phyloP scores from a whole-genome alignment of 2,329 filamentous ascomycete genomes.

The Colletotrichum somersetense region DNA sequence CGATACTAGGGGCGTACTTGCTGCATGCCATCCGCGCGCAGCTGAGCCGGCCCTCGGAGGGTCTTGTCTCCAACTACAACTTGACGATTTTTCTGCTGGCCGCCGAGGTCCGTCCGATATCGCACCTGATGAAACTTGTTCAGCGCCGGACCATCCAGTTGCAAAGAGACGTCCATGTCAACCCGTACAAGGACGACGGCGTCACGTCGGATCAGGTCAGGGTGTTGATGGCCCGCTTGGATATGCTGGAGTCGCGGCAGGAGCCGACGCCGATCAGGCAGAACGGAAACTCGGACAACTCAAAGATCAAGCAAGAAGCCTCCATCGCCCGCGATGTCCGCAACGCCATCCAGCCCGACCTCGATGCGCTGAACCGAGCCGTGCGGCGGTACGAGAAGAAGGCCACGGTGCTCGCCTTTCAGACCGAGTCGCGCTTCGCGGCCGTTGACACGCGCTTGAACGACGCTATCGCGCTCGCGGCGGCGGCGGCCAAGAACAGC shows the following conservation, averaged over 20 bases:
- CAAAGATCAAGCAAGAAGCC: slow-evolving; percentile 56
- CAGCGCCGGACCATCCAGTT: slow-evolving; percentile 84
- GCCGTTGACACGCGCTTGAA: slow-evolving; percentile 78
- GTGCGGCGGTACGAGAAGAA: slow-evolving; percentile 94
- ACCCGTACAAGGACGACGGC: slow-evolving; percentile 57
- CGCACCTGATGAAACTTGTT: slow-evolving; percentile 85
- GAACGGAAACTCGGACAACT: slow-evolving; percentile 50
- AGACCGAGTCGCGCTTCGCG: slow-evolving; percentile 81
- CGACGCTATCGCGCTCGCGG: slow-evolving; percentile 85
- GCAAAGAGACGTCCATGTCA: slow-evolving; percentile 76
- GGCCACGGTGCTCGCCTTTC: slow-evolving; percentile 78
- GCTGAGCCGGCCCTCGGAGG: slow-evolving; percentile 85
- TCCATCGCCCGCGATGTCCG: slow-evolving; percentile 69
- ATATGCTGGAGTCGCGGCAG: slow-evolving; percentile 74
- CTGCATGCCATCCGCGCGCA: slow-evolving; percentile 85
- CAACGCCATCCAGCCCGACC: slow-evolving; percentile 78
- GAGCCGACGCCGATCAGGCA: slow-evolving; percentile 48
- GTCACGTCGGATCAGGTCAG: slow-evolving; percentile 56
- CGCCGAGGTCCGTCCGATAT: slow-evolving; percentile 85
- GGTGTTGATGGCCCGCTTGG: slow-evolving; percentile 74
- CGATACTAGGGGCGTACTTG: slow-evolving; percentile 83
- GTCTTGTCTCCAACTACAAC: slow-evolving; percentile 92
- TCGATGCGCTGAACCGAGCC: slow-evolving; percentile 89
- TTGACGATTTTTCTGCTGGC: slow-evolving; percentile 90
- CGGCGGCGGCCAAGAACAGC: slow-evolving; percentile 73